Conservation (phyloP, 2,329 filamentous ascomycete species). For the Lecanicillium sp. region DNA sequence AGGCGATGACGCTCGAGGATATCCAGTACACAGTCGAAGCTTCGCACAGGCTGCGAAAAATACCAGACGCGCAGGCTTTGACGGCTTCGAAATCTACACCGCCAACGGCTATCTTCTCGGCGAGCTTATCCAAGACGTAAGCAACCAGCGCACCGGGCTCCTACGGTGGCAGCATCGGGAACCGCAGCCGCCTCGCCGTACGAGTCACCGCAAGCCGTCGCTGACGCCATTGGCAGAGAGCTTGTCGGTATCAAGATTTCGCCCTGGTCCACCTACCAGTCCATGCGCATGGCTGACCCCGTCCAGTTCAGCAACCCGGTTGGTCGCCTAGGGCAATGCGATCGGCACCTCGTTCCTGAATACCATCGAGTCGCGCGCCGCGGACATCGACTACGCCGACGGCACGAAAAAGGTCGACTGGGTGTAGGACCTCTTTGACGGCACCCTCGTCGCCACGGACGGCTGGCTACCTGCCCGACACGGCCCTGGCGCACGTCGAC, state of each 20-base stretch:
- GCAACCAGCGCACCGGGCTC: slow-evolving; percentile 44
- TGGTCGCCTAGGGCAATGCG: slow-evolving; percentile 44
- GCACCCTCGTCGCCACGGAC: slow-evolving; percentile 29
- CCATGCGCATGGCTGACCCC: slow-evolving; percentile 58
- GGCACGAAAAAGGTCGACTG: slow-evolving; percentile 28
- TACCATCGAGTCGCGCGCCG: slow-evolving; percentile 52
- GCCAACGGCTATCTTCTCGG: slow-evolving; percentile 58
- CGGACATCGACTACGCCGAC: slow-evolving; percentile 36
- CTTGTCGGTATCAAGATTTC: slow-evolving; percentile 51
- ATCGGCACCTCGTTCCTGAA: slow-evolving; percentile 56
- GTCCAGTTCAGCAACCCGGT: slow-evolving; percentile 56
- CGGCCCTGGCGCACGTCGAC: slow-evolving; percentile 25
- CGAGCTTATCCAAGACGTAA: slow-evolving; percentile 49
- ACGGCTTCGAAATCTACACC: slow-evolving; percentile 58
- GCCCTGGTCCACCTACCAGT: slow-evolving; percentile 56
- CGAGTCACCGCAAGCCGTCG: slow-evolving; percentile 40
- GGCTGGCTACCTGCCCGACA: slow-evolving; percentile 18
- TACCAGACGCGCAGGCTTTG: slow-evolving; percentile 59
- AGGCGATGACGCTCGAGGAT: slow-evolving; percentile 57
- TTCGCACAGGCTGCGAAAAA: slow-evolving; percentile 49
- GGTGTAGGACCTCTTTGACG: slow-evolving; percentile 28
- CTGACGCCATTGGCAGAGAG: slow-evolving; percentile 41
- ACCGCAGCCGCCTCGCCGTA: slow-evolving; percentile 45
- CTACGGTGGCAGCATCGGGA: slow-evolving; percentile 48
- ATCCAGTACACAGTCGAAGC: slow-evolving; percentile 54